A percentile compares a stretch with the other conserved stretches of the same genome.
These are phyloP conservation scores for Podospora pseudocomata DNA, from an alignment of 495 filamentous ascomycete genomes.

Conservation along the genomic window DNA sequence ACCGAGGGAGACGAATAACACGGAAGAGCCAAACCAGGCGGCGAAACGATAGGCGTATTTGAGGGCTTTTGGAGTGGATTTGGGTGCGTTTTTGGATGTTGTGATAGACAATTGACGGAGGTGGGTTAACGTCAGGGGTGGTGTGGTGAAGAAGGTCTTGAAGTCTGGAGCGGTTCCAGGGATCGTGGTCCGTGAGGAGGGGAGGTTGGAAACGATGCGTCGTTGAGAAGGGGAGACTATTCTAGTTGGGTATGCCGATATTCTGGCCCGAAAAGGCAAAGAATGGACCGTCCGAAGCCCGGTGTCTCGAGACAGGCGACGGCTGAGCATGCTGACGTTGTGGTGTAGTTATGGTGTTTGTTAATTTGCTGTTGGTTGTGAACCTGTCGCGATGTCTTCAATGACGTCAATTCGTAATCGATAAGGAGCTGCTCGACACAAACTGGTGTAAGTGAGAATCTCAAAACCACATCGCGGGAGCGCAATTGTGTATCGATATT, in stretches of 20 bases:
- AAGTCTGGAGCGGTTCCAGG: slow-evolving; percentile 7
- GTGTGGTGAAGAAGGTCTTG: slow-evolving; percentile 1
- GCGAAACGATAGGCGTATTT: slow-evolving; percentile 52
- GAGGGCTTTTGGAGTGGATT: slow-evolving; percentile 37
- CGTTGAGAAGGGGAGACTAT: background rate
- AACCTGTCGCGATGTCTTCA: background rate
- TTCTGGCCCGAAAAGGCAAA: background rate
- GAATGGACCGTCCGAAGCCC: slow-evolving; percentile 6
- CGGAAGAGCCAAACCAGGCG: slow-evolving; percentile 47
- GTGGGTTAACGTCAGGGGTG: background rate
- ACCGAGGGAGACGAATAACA: slow-evolving; percentile 42
- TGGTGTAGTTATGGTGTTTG: background rate
- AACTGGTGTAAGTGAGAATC: slow-evolving; percentile 2
- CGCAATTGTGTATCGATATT: background rate
- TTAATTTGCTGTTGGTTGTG: background rate
- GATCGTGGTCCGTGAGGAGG: background rate
- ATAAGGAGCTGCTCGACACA: slow-evolving; percentile 2
- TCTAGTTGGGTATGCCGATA: slow-evolving; percentile 5
- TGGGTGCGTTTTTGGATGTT: background rate
- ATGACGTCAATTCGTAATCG: background rate
- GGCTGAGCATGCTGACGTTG: slow-evolving; percentile 13
- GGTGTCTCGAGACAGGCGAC: slow-evolving; percentile 14
- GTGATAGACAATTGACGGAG: slow-evolving; percentile 43
- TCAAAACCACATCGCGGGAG: background rate
- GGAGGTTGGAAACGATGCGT: slow-evolving; percentile 1